Evolutionary conservation across 257 asterid species (phyloP).

Genomic region (Solanum clarkiae): DNA sequence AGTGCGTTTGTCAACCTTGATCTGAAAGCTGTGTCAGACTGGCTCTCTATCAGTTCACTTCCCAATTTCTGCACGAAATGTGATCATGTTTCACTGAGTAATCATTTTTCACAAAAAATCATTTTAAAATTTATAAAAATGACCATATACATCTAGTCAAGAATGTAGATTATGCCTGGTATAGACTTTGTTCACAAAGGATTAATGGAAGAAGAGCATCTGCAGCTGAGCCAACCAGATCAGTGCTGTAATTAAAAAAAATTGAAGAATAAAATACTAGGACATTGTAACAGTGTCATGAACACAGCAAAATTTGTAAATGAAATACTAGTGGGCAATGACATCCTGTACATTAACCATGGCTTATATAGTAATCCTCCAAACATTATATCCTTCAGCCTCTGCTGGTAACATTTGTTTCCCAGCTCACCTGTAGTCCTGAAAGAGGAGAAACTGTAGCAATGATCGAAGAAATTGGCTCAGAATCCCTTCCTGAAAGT

Average conservation of each 20-base stretch:
- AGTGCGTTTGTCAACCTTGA: slow-evolving; percentile 67
- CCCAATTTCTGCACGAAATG: slow-evolving; percentile 52
- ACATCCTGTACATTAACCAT: neutral
- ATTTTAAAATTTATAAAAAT: neutral
- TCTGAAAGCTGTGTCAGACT: slow-evolving; percentile 40
- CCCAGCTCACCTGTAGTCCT: slow-evolving; percentile 67
- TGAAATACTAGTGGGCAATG: neutral
- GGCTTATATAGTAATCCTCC: neutral
- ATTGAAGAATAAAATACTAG: neutral
- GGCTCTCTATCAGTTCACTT: slow-evolving; percentile 63
- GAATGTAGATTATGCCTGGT: slow-evolving; percentile 45
- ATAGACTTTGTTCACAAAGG: slow-evolving; percentile 72
- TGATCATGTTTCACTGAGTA: neutral
- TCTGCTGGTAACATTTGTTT: neutral
- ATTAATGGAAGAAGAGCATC: slow-evolving; percentile 91
- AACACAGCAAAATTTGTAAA: neutral
- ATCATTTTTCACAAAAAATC: neutral
- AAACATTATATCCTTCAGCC: neutral
- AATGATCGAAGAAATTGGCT: slow-evolving; percentile 63
- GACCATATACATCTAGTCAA: neutral
- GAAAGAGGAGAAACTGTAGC: slow-evolving; percentile 78
- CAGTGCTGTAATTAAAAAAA: slow-evolving; percentile 40
- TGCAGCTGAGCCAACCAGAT: slow-evolving; percentile 83
- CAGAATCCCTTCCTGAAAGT: slow-evolving; percentile 68
- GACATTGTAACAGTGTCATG: neutral